Percentiles rank a stretch among this genome's conserved stretches.
These are phyloP conservation scores for Xylaria castorea DNA, from an alignment of 495 filamentous ascomycete species.

Conservation along the genomic window DNA sequence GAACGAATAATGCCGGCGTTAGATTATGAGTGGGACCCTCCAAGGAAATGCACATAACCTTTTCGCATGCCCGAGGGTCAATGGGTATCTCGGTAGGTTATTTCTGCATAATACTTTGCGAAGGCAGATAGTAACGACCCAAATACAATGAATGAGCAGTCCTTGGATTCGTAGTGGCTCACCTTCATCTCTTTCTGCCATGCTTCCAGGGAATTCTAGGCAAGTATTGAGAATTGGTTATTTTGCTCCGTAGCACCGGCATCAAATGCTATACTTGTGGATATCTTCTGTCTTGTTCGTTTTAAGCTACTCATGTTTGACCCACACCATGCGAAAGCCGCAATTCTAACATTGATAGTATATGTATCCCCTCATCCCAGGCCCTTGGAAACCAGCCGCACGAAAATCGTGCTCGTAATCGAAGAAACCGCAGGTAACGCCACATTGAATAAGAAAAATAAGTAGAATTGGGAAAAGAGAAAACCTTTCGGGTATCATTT, in stretches of 20 bases:
- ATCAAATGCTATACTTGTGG: neutral
- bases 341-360: neutral
- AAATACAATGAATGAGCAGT: neutral
- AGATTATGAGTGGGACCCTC: neutral
- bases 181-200: neutral
- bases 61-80: neutral
- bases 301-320: neutral
- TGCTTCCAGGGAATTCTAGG: neutral
- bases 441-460: neutral
- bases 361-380: neutral
- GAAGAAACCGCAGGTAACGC: neutral
- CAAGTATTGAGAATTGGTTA: neutral
- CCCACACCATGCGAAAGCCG: neutral
- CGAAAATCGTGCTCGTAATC: neutral
- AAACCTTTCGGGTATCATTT: conserved; percentile 24
- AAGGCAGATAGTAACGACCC: neutral
- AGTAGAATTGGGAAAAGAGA: neutral
- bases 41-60: neutral
- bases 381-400: neutral
- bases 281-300: neutral
- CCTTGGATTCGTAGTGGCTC: neutral
- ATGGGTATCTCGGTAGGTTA: neutral
- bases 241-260: neutral
- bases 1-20: neutral
- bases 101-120: neutral